These are phyloP conservation scores for Fusarium ramigenum DNA, from an alignment of 2,329 filamentous ascomycete genomes.

Conservation along the genomic window DNA sequence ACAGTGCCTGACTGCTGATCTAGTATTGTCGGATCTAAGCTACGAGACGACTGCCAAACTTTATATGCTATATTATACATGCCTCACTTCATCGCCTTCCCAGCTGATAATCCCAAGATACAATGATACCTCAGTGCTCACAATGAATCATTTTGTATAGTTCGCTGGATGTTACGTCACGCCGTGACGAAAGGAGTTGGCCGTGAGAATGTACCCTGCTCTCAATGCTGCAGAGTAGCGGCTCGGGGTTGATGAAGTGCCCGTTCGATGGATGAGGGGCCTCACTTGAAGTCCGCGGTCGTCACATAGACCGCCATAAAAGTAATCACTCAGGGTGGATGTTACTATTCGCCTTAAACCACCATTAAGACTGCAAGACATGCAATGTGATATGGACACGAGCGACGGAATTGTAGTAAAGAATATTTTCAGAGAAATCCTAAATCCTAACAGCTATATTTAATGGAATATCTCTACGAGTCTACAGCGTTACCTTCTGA, in stretches of 20 bases:
- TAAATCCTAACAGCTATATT: background rate
- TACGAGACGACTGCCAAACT: background rate
- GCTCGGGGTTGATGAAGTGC: background rate
- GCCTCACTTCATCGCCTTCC: fast-evolving
- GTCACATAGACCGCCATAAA: too few species aligned
- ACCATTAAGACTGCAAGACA: background rate
- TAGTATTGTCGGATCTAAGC: background rate
- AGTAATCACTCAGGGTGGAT: too few species aligned
- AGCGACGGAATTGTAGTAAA: background rate
- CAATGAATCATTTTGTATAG: background rate
- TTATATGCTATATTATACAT: background rate
- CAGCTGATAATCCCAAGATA: fast-evolving
- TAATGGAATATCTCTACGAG: background rate
- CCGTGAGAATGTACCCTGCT: too few species aligned
- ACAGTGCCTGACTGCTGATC: fast-evolving
- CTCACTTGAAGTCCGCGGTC: background rate
- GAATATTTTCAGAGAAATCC: fast-evolving
- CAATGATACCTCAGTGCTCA: background rate
- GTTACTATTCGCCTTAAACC: too few species aligned
- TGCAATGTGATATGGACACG: background rate
- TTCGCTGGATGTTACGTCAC: background rate
- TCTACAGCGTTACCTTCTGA: fast-evolving
- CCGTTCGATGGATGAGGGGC: background rate
- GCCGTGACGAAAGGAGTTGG: background rate
- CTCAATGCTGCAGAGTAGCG: background rate